Percentiles rank a stretch among this genome's conserved stretches.
Evolutionary conservation across 169 alveolate genomes (phyloP).

Genomic region (Theileria sp.): DNA sequence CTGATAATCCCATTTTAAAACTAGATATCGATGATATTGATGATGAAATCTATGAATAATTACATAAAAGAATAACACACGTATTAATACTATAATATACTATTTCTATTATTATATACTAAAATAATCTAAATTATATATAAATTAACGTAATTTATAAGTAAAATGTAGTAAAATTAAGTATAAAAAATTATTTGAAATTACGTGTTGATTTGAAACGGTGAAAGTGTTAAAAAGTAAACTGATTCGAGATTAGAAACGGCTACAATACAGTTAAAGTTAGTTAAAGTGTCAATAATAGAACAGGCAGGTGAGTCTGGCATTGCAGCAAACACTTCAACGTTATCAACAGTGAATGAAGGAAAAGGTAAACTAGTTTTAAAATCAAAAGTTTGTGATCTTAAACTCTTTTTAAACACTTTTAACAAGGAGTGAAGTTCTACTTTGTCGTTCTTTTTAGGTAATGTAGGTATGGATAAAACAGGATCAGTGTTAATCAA

Average conservation of each 20-base stretch:
- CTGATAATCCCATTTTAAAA: slow-evolving; percentile 8
- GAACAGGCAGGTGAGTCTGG: slow-evolving; percentile 11
- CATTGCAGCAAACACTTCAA: neutral
- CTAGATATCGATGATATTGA: neutral
- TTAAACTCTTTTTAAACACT: neutral
- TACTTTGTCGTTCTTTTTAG: neutral
- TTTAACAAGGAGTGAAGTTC: slow-evolving; percentile 16
- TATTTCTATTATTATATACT: neutral
- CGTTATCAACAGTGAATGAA: slow-evolving; percentile 14
- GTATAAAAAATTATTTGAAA: too few relatives aligned
- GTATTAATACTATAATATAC: neutral
- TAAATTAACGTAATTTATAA: too few relatives aligned
- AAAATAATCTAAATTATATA: neutral
- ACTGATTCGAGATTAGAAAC: slow-evolving; percentile 26
- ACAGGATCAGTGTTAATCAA: neutral
- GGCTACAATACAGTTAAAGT: slow-evolving; percentile 4
- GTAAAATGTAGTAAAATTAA: too few relatives aligned
- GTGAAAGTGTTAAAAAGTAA: slow-evolving; percentile 3
- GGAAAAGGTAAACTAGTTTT: neutral
- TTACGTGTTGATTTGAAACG: neutral
- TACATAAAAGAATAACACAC: neutral
- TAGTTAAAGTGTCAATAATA: neutral
- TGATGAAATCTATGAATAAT: neutral
- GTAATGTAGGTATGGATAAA: neutral
- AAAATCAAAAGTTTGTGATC: neutral